Evolutionary conservation across 305 asterid genomes (phyloP).

Genomic region (Fraxinus latifolia): DNA sequence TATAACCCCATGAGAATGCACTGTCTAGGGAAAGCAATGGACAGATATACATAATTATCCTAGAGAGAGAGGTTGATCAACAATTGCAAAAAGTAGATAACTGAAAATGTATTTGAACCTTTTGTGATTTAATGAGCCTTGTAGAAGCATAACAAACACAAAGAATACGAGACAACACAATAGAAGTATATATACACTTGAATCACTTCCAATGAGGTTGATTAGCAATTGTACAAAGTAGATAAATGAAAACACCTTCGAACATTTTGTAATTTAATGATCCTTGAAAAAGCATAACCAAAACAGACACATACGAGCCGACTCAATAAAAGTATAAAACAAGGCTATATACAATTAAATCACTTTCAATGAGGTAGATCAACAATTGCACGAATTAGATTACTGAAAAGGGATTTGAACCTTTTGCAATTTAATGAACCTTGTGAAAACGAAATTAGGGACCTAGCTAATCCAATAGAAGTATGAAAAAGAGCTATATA

Average conservation of each 20-base stretch:
- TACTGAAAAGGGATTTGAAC: background rate
- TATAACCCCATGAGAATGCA: background rate
- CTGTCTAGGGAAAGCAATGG: background rate
- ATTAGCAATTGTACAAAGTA: background rate
- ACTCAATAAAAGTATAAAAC: background rate
- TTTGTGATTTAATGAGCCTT: background rate
- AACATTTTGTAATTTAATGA: background rate
- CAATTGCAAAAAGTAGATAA: background rate
- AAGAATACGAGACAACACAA: background rate
- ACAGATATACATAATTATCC: background rate
- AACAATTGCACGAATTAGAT: background rate
- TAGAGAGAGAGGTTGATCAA: background rate
- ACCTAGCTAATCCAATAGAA: background rate
- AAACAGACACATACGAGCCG: background rate
- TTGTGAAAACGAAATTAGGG: background rate
- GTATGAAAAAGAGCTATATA: background rate
- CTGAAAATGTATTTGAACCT: background rate
- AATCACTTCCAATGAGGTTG: background rate
- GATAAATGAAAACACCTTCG: background rate
- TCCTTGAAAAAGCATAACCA: background rate
- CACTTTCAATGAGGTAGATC: background rate
- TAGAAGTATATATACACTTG: background rate
- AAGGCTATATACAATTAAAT: background rate
- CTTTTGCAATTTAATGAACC: background rate
- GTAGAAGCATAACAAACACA: background rate